Conservation (phyloP, 257 asterid genomes). For the Nicotiana tabacum region DNA sequence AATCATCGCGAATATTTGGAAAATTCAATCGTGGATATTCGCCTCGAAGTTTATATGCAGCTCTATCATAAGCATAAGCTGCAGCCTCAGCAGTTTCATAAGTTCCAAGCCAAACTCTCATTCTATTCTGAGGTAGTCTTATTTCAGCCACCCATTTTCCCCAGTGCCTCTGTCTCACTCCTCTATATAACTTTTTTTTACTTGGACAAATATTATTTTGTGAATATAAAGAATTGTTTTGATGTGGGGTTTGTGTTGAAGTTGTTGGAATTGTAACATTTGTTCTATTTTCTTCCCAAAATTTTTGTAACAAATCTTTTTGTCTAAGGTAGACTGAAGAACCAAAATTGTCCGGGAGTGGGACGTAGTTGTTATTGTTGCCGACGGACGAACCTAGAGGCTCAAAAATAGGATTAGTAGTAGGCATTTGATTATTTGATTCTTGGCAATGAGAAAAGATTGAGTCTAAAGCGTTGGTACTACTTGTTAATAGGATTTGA, state of each 20-base stretch:
- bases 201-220: slow-evolving; percentile 31
- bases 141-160: slow-evolving; percentile 99
- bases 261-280: slow-evolving; percentile 4
- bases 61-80: slow-evolving; percentile 91
- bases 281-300: slow-evolving; percentile 32
- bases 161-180: slow-evolving; percentile 98
- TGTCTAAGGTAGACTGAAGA: slow-evolving; percentile 55
- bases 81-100: slow-evolving; percentile 94
- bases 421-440: slow-evolving; percentile 6
- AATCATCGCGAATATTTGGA: slow-evolving; percentile 72
- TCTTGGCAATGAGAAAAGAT: slow-evolving; percentile 55
- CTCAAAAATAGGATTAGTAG: slow-evolving; percentile 19
- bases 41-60: slow-evolving; percentile 96
- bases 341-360: too few relatives aligned
- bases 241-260: slow-evolving; percentile 16
- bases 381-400: slow-evolving; percentile 66
- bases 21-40: slow-evolving; percentile 86
- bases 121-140: slow-evolving; percentile 80
- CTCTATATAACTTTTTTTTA: slow-evolving; percentile 79
- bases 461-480: slow-evolving; percentile 73
- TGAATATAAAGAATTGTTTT: slow-evolving; percentile 10
- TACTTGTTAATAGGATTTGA: slow-evolving; percentile 48
- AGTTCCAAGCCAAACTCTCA: slow-evolving; percentile 93
- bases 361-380: neutral
- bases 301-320: slow-evolving; percentile 50